Conservation (phyloP, 2,329 filamentous ascomycete genomes). For the Aspergillus flavus region DNA sequence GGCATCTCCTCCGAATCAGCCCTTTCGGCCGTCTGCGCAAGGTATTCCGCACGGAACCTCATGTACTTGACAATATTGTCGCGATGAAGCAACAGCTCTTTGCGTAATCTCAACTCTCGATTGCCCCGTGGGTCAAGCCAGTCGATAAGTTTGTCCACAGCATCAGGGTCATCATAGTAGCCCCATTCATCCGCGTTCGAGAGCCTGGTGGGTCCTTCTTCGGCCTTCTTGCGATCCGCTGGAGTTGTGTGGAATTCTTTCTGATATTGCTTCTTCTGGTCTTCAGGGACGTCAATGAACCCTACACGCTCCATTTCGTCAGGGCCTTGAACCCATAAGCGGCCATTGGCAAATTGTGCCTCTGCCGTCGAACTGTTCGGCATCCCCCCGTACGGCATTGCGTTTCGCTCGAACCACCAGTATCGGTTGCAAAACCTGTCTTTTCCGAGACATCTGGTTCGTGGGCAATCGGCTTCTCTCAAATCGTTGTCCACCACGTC, state of each 20-base stretch:
- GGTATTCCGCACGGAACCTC: slow-evolving; percentile 75
- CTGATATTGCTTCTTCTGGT: slow-evolving; percentile 74
- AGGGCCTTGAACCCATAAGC: slow-evolving; percentile 94
- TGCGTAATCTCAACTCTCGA: slow-evolving; percentile 83
- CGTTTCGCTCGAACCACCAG: slow-evolving; percentile 98
- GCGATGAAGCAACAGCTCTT: slow-evolving; percentile 77
- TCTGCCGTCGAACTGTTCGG: slow-evolving; percentile 84
- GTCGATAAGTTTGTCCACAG: slow-evolving; percentile 75
- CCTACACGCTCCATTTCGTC: slow-evolving; percentile 84
- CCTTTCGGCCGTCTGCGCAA: slow-evolving; percentile 57
- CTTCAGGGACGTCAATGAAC: slow-evolving; percentile 76
- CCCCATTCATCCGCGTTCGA: slow-evolving; percentile 82
- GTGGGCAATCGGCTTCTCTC: slow-evolving; percentile 88
- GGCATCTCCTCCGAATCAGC: slow-evolving; percentile 50
- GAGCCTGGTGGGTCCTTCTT: slow-evolving; percentile 82
- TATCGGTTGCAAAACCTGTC: slow-evolving; percentile 98
- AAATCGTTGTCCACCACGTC: slow-evolving; percentile 85
- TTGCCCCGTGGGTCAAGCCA: slow-evolving; percentile 88
- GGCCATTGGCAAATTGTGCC: slow-evolving; percentile 89
- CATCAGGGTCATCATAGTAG: slow-evolving; percentile 79
- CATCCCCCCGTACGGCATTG: slow-evolving; percentile 91
- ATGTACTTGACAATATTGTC: slow-evolving; percentile 78
- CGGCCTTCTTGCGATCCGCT: slow-evolving; percentile 77
- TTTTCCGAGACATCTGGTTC: slow-evolving; percentile 85
- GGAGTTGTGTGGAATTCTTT: slow-evolving; percentile 79